A percentile compares a stretch with the other conserved stretches of the same genome.
Conservation (phyloP, 2,329 filamentous ascomycete species). For the Colletotrichum chlorophyti region DNA sequence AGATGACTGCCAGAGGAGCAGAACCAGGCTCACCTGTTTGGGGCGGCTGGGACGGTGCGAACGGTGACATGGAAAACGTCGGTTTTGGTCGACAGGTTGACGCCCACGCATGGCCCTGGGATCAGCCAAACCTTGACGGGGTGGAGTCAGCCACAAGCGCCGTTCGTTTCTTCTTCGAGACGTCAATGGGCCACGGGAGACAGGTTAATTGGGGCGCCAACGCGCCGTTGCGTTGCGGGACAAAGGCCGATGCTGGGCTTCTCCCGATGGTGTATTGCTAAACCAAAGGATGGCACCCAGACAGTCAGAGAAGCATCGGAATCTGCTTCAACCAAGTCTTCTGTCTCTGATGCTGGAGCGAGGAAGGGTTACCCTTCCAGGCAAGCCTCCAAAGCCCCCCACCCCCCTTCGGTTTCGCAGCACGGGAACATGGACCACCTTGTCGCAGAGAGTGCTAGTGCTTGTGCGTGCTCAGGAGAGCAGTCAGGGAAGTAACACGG, state of each 20-base stretch:
- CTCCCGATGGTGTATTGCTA: background rate
- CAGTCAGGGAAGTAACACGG: conserved; percentile 17
- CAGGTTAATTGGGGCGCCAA: no score
- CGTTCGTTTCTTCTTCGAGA: conserved; percentile 12
- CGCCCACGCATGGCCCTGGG: background rate
- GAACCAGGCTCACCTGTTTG: background rate
- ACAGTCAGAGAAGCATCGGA: no score
- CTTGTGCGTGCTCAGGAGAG: background rate
- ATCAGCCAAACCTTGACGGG: conserved; percentile 12
- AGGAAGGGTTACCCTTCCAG: conserved; percentile 1
- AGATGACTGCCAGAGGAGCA: background rate
- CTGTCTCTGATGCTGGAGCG: background rate
- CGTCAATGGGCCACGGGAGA: no score
- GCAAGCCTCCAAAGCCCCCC: no score
- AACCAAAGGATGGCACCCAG: no score
- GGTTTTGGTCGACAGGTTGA: background rate
- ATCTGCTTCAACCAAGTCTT: no score
- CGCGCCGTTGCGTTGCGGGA: conserved; percentile 10
- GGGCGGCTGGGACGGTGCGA: conserved; percentile 8
- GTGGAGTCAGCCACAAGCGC: conserved; percentile 21
- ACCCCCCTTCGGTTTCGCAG: background rate
- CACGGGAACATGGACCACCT: conserved; percentile 7
- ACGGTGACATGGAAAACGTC: conserved; percentile 5
- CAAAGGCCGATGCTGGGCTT: background rate
- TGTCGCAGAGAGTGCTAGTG: conserved; percentile 18